phyloP scores from a whole-genome alignment of 208 protist species.

The Leishmania arabica region DNA sequence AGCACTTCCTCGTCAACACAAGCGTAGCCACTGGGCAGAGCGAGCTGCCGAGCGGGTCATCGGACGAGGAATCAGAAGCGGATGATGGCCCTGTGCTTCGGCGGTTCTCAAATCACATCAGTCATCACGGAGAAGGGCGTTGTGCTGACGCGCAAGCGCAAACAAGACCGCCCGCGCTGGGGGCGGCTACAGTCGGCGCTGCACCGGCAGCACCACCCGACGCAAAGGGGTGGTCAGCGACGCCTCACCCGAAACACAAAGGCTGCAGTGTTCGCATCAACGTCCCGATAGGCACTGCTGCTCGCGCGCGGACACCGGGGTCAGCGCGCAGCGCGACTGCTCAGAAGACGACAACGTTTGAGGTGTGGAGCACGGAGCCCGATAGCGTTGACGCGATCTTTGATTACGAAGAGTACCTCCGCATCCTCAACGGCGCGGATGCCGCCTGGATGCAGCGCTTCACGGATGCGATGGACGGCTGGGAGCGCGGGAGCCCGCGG shows the following conservation, averaged over 20 bases:
- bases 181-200: background rate
- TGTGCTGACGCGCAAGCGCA: background rate
- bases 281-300: background rate
- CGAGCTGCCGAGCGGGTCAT: background rate
- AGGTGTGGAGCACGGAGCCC: constrained; percentile 2
- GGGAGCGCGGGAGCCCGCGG: background rate
- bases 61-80: background rate
- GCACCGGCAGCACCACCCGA: background rate
- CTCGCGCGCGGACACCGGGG: background rate
- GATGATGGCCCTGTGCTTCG: background rate
- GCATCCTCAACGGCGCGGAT: constrained; percentile 33
- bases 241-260: constrained; percentile 1
- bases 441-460: constrained; percentile 17
- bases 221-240: too few relatives aligned
- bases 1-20: constrained; percentile 24
- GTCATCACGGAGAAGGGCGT: background rate
- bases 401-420: constrained; percentile 71
- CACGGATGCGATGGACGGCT: background rate
- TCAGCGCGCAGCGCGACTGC: background rate
- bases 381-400: constrained; percentile 81
- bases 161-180: too few relatives aligned
- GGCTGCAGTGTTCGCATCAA: constrained; percentile 14
- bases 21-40: background rate
- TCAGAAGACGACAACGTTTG: constrained; percentile 4
- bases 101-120: background rate